Conservation (phyloP, 805 yeast species). For the Yarrowia keelungensis region DNA sequence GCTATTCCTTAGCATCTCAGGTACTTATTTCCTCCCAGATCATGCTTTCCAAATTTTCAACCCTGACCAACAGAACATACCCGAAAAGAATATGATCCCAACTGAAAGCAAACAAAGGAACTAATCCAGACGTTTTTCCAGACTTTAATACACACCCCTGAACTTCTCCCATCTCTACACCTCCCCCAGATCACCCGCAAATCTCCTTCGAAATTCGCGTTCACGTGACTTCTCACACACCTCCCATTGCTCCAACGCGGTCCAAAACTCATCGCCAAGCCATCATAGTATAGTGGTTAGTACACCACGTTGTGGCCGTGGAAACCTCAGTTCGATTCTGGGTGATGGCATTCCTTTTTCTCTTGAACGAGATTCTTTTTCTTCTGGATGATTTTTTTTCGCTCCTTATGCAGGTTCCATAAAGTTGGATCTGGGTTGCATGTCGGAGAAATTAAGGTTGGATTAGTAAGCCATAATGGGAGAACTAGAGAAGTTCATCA, state of each 20-base stretch:
- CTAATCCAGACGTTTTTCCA: not conserved
- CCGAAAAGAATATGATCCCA: too few relatives aligned
- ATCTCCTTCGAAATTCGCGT: not conserved
- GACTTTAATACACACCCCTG: too few relatives aligned
- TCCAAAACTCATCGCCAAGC: conserved; percentile 6
- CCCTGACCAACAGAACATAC: too few relatives aligned
- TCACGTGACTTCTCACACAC: not conserved
- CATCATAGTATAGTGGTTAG: conserved; percentile 61
- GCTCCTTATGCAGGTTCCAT: not conserved
- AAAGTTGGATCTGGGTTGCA: not conserved
- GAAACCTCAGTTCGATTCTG: conserved; percentile 72
- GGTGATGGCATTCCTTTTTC: conserved; percentile 60
- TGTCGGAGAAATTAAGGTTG: too few relatives aligned
- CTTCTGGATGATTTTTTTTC: not conserved
- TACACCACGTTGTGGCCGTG: conserved; percentile 68
- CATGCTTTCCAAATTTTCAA: too few relatives aligned
- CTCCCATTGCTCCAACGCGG: not conserved
- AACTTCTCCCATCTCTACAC: not conserved
- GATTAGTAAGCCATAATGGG: too few relatives aligned
- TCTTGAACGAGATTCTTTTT: not conserved
- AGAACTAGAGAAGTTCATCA: too few relatives aligned
- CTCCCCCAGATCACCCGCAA: not conserved
- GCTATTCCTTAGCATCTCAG: too few relatives aligned
- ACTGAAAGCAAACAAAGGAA: too few relatives aligned
- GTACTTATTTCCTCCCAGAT: too few relatives aligned